Base-by-base conservation (phyloP, 1,139 yeast genomes). In the Torulaspora globosa region DNA sequence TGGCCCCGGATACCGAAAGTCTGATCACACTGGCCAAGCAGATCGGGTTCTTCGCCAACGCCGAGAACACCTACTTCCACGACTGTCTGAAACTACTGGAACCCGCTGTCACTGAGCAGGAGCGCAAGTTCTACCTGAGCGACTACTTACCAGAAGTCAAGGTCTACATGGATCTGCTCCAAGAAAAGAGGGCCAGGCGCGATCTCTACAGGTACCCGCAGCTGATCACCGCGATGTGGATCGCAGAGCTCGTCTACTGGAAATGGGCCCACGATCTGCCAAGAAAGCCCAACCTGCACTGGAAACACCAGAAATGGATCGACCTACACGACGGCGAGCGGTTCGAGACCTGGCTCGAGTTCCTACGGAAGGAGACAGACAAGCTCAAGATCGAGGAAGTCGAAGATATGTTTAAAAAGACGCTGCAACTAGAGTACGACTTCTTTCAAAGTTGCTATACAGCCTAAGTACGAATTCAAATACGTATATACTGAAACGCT, bases 261-360 rank as follows among this genome's bases (percentile, higher is more conserved):
- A 74, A 70, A 12, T 78, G 82, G 82, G 80, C 80, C 1, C 69
- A 70, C 31, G 55, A 62, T 31, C 40, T 50, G 16, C 62, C 62
- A 31, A 54, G 51, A 48, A 44, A 70, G 1, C 44, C 53, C 1
- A 55, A 65, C 33, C 63, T 77, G 33, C 66, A 67, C 26, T 75
- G 73, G 66, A 75, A 74, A 53, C 65, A 73, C 50, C 69, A 70
- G 43, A 77, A 73, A 44, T 78, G 82, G 82, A 72, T 77, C 36
- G 65, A 63, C 50, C 60, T 78, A 49, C 78, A 78, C 59, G 68
- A 74, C 55, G 79, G 82, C 24, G 63, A 65, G 10, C 72, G 62
- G 23, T 73, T 79, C 54, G 61, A 68, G 19, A 56, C 52, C 2
- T 78, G 82, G 82, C 74, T 74, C 7, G 50, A 62, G 1, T 76